A percentile compares a stretch with the other conserved stretches of the same genome.
Conservation (phyloP, 306 rosid species). For the Vicia sativa region DNA sequence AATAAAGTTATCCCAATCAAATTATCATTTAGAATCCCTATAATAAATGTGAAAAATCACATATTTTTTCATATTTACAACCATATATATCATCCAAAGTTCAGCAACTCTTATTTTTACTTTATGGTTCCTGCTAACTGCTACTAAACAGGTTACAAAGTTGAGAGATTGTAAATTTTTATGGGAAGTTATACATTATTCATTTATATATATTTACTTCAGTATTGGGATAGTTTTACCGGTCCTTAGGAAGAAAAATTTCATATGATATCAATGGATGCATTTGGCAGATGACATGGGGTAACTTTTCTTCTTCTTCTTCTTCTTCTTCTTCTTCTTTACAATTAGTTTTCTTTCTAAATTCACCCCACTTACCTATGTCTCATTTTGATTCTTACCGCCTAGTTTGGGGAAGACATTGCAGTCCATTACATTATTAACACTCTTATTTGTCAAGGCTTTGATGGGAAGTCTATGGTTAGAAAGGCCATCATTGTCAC, state of each 20-base stretch:
- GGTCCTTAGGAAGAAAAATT: too few species aligned
- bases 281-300: constrained; percentile 99
- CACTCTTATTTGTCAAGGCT: constrained; percentile 91
- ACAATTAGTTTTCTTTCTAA: neutral
- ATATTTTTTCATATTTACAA: too few species aligned
- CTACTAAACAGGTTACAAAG: neutral
- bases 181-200: neutral
- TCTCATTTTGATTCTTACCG: constrained; percentile 8
- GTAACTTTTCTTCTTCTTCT: constrained; percentile 46
- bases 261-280: constrained; percentile 79
- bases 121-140: neutral
- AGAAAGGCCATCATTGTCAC: constrained; percentile 89
- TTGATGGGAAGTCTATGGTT: constrained; percentile 81
- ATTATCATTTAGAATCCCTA: too few species aligned
- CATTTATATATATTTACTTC: too few species aligned
- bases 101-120: too few species aligned
- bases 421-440: constrained; percentile 90
- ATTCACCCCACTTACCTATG: neutral
- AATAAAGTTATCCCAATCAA: too few species aligned
- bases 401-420: constrained; percentile 94
- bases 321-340: too few species aligned
- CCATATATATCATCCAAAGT: too few species aligned
- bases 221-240: too few species aligned
- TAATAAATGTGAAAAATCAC: too few species aligned
- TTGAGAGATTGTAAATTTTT: neutral